Evolutionary conservation across 768 basidiomycete genomes (phyloP), one percentile per base, ranked within the genome.

Genomic region (Tulasnella sp.): DNA sequence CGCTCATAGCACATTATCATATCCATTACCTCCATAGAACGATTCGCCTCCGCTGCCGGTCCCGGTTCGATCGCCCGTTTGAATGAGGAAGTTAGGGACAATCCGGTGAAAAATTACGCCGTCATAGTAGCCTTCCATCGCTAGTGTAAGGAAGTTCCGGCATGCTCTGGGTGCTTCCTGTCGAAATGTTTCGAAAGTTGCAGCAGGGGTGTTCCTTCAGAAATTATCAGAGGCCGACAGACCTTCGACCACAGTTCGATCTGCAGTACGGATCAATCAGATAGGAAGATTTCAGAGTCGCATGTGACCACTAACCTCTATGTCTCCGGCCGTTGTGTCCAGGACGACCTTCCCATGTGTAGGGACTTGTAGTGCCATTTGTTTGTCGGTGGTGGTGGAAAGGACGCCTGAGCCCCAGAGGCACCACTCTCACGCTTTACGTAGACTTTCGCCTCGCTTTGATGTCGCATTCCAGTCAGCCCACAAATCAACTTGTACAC

Each of bases 81-180:
- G 98, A 0, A 98, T 94, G 69, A 98, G 91, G 85, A 99, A 98
- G 24, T 92, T 91, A 0, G 96, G 94, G 2, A 98, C 93, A 54
- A 98, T 88, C n/a, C 97, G 91, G 86, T 98, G 96, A 83, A 98
- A 98, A 73, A 97, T 94, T 78, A 96, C 93, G 46, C 94, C 94
- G 81, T 99, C 97, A 86, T 98, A 99, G 86, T 98, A 98, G 11
- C 97, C 96, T 89, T 97, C 94, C 90, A 97, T 93, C 1, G 94
- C 92, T 73, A 97, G 89, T 22, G 93, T 91, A 60, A 97, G 88
- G 86, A 96, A 96, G 86, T 97, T 97, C 73, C 97, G 90, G 85
- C 95, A 97, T 86, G 98, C 89, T 88, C 95, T 96, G 0, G 98
- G 98, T 31, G 95, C 92, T 92, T 99, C 97, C 92, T 95, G 82